These are phyloP conservation scores for Usnea hakonensis DNA, from an alignment of 495 filamentous ascomycete species.

Conservation along the genomic window DNA sequence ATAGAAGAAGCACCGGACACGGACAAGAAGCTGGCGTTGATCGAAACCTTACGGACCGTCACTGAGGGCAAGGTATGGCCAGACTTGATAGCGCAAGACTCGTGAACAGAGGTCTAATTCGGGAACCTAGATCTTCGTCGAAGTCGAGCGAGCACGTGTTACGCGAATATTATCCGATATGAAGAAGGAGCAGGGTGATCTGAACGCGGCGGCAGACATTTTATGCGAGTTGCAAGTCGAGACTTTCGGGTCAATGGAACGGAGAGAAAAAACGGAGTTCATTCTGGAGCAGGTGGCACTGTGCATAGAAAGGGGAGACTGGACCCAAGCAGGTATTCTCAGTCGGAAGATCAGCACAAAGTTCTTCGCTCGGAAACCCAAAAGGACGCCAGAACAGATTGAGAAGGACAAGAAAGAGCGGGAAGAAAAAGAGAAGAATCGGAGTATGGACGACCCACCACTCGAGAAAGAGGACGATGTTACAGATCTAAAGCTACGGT, in stretches of 20 bases:
- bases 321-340: slow-evolving; percentile 89
- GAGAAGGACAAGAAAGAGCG: slow-evolving; percentile 83
- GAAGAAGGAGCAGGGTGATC: slow-evolving; percentile 88
- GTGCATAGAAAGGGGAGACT: slow-evolving; percentile 93
- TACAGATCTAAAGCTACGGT: slow-evolving; percentile 90
- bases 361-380: slow-evolving; percentile 81
- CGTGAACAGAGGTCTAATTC: slow-evolving; percentile 2
- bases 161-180: slow-evolving; percentile 93
- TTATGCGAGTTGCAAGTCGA: slow-evolving; percentile 97
- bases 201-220: slow-evolving; percentile 81
- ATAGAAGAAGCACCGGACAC: slow-evolving; percentile 70
- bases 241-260: slow-evolving; percentile 96
- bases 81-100: neutral
- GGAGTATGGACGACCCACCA: slow-evolving; percentile 60
- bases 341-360: slow-evolving; percentile 93
- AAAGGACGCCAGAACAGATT: slow-evolving; percentile 76
- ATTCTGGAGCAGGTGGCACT: slow-evolving; percentile 91
- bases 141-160: slow-evolving; percentile 92
- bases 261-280: slow-evolving; percentile 96
- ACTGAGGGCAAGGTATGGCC: slow-evolving; percentile 89
- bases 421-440: slow-evolving; percentile 70
- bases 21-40: slow-evolving; percentile 84
- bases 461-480: slow-evolving; percentile 79
- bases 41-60: slow-evolving; percentile 90
- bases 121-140: slow-evolving; percentile 78